Base-by-base conservation (phyloP, 163 green algal species). In the Chlorella variabilis region DNA sequence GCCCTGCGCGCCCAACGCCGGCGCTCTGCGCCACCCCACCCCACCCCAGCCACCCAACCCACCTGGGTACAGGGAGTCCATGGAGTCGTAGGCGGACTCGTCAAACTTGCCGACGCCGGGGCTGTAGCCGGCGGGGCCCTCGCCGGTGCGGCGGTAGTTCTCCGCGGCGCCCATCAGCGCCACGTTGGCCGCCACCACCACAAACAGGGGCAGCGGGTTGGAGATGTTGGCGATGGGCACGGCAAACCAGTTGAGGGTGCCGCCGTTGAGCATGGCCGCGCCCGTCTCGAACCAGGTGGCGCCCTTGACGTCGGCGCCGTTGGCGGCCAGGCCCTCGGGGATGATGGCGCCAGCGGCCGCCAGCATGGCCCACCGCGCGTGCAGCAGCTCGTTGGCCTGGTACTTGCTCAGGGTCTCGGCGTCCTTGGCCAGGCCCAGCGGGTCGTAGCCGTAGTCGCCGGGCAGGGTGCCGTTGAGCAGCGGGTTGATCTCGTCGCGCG, bases 291-390 rank as follows among this genome's bases (percentile, higher is more conserved):
- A 98, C 94, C 94, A 98, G 76, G 91, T 95, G 38, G 90, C 94
- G 38, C 73, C 73, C 77, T 93, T 91, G 84, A 98, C 93, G 88
- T 91, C 84, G 38, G 95, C 95, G 74, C 95, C 95, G 88, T 98
- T 98, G 85, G 95, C 93, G 87, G 94, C 85, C 62, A 98, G 93
- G 82, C 94, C 95, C 90, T 98, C 95, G n/a, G 95, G 95, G 87
- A 98, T 98, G 92, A 98, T 93, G 91, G 96, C 96, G 75, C 95
- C 95, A 42, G 94, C 94, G 54, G 95, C 94, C 71, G 92, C 95
- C 71, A 98, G 93, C 95, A 98, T 98, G 75, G 95, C 95, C 95
- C 95, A 98, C 71, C 95, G 93, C n/a, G 91, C 95, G 82, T 98
- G 95, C 84, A 98, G 85, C 71, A 98, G 88, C 92, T 98, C 95